phyloP scores from a whole-genome alignment of 345 rosid genomes.

The Mangifera indica region DNA sequence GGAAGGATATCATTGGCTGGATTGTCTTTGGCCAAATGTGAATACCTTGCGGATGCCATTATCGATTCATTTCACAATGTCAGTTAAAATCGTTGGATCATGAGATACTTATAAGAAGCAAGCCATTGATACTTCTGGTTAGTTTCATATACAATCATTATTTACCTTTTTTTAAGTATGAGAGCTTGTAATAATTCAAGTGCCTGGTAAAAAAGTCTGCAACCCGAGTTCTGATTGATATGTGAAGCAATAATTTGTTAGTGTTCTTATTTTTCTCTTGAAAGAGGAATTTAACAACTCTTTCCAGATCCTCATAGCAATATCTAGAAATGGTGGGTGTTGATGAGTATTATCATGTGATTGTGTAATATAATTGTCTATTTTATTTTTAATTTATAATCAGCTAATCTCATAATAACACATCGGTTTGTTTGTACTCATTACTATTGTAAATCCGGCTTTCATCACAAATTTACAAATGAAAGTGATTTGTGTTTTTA shows the following conservation, averaged over 20 bases:
- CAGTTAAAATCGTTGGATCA: slow-evolving; percentile 35
- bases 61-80: slow-evolving; percentile 79
- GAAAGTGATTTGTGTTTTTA: neutral
- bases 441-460: too few species aligned
- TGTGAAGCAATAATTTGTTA: neutral
- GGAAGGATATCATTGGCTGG: slow-evolving; percentile 96
- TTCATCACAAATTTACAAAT: too few species aligned
- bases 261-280: too few species aligned
- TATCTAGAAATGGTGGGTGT: too few species aligned
- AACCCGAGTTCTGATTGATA: neutral
- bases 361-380: too few species aligned
- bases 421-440: too few species aligned
- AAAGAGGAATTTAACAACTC: neutral
- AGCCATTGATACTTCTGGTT: slow-evolving; percentile 16
- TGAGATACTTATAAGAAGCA: slow-evolving; percentile 8
- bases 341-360: too few species aligned
- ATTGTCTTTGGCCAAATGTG: slow-evolving; percentile 84
- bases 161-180: neutral
- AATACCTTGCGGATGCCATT: slow-evolving; percentile 89
- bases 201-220: neutral
- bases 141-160: neutral
- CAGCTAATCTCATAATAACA: too few species aligned
- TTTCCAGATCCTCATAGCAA: neutral
- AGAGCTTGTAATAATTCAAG: slow-evolving; percentile 24
- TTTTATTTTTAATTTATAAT: too few species aligned